phyloP scores from a whole-genome alignment of 1,284 basidiomycete species.

The Cutaneotrichosporon cavernicola region DNA sequence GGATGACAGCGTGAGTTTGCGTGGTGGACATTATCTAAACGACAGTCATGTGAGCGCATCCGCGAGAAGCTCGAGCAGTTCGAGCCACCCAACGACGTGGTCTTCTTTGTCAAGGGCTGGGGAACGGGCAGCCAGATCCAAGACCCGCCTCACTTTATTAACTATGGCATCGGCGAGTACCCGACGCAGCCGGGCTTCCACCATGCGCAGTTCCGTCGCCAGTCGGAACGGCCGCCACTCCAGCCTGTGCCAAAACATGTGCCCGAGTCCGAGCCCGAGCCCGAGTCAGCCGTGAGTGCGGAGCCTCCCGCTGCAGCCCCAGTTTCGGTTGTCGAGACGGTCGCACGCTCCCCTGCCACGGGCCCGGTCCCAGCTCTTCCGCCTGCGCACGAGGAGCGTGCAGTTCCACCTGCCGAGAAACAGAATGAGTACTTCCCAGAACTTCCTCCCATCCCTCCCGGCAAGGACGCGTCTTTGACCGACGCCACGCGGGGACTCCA shows the following conservation, averaged over 20 bases:
- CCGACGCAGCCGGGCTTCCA: slow-evolving; percentile 44
- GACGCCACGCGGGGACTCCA: slow-evolving; percentile 13
- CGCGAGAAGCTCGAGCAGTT: slow-evolving; percentile 77
- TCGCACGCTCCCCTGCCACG: not conserved
- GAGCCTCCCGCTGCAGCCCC: not conserved
- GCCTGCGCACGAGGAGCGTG: not conserved
- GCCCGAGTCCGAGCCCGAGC: not conserved
- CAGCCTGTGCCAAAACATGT: slow-evolving; percentile 3
- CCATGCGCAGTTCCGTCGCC: slow-evolving; percentile 46
- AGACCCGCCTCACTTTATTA: slow-evolving; percentile 56
- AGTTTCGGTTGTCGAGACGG: not conserved
- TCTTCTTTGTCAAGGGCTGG: slow-evolving; percentile 77
- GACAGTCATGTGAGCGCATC: slow-evolving; percentile 82
- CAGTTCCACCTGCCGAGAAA: slow-evolving; percentile 1
- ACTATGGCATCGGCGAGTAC: slow-evolving; percentile 56
- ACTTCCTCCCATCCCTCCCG: not conserved
- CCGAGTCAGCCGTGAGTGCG: not conserved
- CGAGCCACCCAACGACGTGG: slow-evolving; percentile 77
- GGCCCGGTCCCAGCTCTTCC: not conserved
- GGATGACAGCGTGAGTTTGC: slow-evolving; percentile 80
- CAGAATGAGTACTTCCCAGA: slow-evolving; percentile 3
- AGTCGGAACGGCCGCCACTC: slow-evolving; percentile 32
- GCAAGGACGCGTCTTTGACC: not conserved
- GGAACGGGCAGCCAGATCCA: slow-evolving; percentile 81
- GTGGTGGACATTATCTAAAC: not conserved